A percentile compares a stretch with the other conserved stretches of the same genome.
These are phyloP conservation scores for Alternaria novae-zelandiae DNA, from an alignment of 2,329 filamentous ascomycete genomes.

Conservation along the genomic window DNA sequence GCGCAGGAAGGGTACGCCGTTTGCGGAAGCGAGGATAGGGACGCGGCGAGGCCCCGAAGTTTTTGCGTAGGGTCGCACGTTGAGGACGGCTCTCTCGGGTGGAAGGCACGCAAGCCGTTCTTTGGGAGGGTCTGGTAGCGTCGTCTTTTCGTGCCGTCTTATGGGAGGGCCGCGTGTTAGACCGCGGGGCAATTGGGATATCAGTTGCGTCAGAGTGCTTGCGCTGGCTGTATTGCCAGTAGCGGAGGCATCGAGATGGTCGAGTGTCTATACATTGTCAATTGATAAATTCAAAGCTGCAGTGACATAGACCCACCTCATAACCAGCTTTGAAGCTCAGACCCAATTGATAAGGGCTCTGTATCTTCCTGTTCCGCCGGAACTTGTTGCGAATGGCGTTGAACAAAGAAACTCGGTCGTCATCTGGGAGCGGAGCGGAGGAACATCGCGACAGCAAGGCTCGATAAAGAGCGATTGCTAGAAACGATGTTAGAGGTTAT, in stretches of 20 bases:
- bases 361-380: conserved; percentile 63
- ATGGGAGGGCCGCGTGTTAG: conserved; percentile 28
- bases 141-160: conserved; percentile 1
- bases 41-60: conserved; percentile 63
- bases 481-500: conserved; percentile 3
- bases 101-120: conserved; percentile 45
- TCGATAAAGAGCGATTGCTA: conserved; percentile 74
- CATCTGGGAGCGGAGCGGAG: conserved; percentile 60
- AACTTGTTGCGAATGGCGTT: conserved; percentile 69
- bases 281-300: neutral
- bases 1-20: conserved; percentile 69
- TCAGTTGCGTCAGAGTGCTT: conserved; percentile 30
- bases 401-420: conserved; percentile 59
- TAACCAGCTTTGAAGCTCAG: conserved; percentile 72
- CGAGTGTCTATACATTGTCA: conserved; percentile 44
- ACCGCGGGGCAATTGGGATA: conserved; percentile 51
- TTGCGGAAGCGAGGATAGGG: conserved; percentile 64
- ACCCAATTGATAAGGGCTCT: conserved; percentile 65
- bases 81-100: conserved; percentile 52
- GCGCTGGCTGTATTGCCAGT: conserved; percentile 37
- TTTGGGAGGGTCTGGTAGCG: conserved; percentile 15
- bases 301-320: conserved; percentile 52
- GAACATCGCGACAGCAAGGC: conserved; percentile 68
- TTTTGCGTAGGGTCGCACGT: conserved; percentile 56
- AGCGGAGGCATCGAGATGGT: conserved; percentile 52